Percentiles rank a stretch among this genome's conserved stretches.
Evolutionary conservation across 371 early-diverging fungal species (phyloP).

Genomic region (Mortierella sp.): DNA sequence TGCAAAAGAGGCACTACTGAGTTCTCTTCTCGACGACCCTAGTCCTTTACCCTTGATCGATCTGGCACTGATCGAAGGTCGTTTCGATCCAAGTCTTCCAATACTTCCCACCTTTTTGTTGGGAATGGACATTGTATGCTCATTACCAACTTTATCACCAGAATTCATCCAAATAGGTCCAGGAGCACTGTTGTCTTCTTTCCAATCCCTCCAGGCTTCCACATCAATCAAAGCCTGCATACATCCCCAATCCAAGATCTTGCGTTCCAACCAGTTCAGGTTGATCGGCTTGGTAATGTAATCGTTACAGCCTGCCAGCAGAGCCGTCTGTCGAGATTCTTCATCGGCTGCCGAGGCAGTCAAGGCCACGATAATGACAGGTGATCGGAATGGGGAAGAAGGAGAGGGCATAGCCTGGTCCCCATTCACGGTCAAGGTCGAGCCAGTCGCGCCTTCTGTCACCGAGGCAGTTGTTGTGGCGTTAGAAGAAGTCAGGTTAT

Average conservation of each 20-base stretch:
- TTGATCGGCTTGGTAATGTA: slow-evolving; percentile 89
- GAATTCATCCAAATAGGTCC: slow-evolving; percentile 2
- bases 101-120: slow-evolving; percentile 19
- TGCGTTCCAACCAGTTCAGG: slow-evolving; percentile 84
- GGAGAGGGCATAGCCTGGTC: slow-evolving; percentile 15
- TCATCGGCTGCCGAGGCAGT: slow-evolving; percentile 83
- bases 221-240: slow-evolving; percentile 93
- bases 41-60: slow-evolving; percentile 39
- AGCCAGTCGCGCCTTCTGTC: not conserved
- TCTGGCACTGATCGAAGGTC: slow-evolving; percentile 40
- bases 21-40: not conserved
- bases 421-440: not conserved
- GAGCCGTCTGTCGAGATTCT: slow-evolving; percentile 78
- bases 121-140: too few species aligned
- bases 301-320: slow-evolving; percentile 92
- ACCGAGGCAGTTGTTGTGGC: slow-evolving; percentile 16
- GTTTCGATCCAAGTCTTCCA: slow-evolving; percentile 23
- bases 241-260: slow-evolving; percentile 92
- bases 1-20: too few species aligned
- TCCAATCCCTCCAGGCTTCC: slow-evolving; percentile 84
- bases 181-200: slow-evolving; percentile 34
- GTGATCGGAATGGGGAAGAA: slow-evolving; percentile 67
- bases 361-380: slow-evolving; percentile 90
- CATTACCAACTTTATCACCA: slow-evolving; percentile 8
- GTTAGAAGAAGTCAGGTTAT: slow-evolving; percentile 4